These are phyloP conservation scores for Penicillium sp. DNA, from an alignment of 2,329 filamentous ascomycete genomes.

Conservation along the genomic window DNA sequence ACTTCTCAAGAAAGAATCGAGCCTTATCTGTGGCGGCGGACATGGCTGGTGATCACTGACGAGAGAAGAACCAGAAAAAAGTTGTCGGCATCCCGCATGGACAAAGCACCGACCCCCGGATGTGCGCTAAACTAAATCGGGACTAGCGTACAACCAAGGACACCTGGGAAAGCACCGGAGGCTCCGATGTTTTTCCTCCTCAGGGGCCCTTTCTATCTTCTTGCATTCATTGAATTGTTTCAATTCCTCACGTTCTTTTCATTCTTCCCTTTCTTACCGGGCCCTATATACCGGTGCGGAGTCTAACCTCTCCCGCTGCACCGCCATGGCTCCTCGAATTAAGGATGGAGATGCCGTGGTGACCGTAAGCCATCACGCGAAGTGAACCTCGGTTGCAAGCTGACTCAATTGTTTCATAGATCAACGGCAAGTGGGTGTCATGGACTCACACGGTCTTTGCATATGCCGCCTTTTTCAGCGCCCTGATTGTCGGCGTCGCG, in stretches of 20 bases:
- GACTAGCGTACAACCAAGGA: constrained; percentile 11
- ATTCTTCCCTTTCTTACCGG: not conserved
- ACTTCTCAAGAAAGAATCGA: constrained; percentile 89
- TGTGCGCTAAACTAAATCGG: constrained; percentile 19
- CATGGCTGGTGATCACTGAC: constrained; percentile 53
- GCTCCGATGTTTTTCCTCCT: constrained; percentile 28
- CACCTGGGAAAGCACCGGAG: constrained; percentile 18
- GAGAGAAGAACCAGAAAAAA: constrained; percentile 26
- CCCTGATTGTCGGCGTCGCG: constrained; percentile 72
- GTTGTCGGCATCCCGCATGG: constrained; percentile 32
- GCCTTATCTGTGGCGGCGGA: constrained; percentile 87
- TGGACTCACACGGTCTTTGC: constrained; percentile 82
- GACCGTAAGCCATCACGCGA: constrained; percentile 46
- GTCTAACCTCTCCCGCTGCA: constrained; percentile 17
- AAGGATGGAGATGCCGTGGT: constrained; percentile 63
- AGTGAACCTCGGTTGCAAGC: constrained; percentile 23
- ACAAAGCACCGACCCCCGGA: constrained; percentile 19
- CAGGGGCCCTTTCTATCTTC: constrained; percentile 29
- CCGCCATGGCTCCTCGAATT: constrained; percentile 59
- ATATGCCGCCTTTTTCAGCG: constrained; percentile 81
- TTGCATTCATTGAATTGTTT: constrained; percentile 26
- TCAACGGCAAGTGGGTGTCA: constrained; percentile 88
- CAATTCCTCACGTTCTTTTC: constrained; percentile 15
- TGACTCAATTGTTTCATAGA: constrained; percentile 38
- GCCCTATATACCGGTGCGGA: constrained; percentile 15